Percentiles rank a stretch among this genome's conserved stretches.
These are phyloP conservation scores for Podila minutissima DNA, from an alignment of 192 early-diverging fungal genomes.

Conservation along the genomic window DNA sequence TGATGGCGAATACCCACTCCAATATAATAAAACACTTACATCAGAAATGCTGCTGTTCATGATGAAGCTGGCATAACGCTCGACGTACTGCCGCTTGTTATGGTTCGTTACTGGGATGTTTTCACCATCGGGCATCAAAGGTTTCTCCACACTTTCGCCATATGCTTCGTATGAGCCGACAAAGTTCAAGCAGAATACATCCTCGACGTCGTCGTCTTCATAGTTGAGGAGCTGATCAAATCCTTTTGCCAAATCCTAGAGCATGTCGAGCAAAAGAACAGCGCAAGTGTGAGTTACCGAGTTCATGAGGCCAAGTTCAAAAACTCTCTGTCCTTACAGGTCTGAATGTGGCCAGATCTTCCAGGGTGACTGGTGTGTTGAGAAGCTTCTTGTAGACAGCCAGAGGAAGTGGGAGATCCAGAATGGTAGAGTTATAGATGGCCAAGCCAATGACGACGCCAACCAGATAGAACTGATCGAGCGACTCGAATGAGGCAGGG, in stretches of 20 bases:
- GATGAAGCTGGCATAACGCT: constrained; percentile 83
- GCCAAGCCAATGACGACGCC: constrained; percentile 94
- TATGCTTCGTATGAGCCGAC: constrained; percentile 77
- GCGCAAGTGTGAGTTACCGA: background rate
- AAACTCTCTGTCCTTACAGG: constrained; percentile 47
- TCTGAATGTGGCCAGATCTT: constrained; percentile 81
- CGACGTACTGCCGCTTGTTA: constrained; percentile 83
- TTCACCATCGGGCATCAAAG: constrained; percentile 71
- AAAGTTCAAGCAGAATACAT: constrained; percentile 87
- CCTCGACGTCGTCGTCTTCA: constrained; percentile 79
- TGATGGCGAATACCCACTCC: background rate
- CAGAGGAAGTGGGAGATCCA: constrained; percentile 85
- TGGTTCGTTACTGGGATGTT: constrained; percentile 68
- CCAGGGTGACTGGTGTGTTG: constrained; percentile 72
- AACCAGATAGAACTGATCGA: constrained; percentile 89
- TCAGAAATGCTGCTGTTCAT: constrained; percentile 76
- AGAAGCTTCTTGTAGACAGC: constrained; percentile 93
- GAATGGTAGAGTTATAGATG: constrained; percentile 93
- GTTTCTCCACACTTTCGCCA: constrained; percentile 70
- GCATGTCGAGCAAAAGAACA: background rate
- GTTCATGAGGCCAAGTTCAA: too few relatives aligned
- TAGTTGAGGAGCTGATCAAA: constrained; percentile 88
- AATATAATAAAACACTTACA: constrained; percentile 16
- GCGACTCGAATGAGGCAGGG: constrained; percentile 76
- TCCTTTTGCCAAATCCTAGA: constrained; percentile 77